These are phyloP conservation scores for Monosporascus cannonballus DNA, from an alignment of 2,329 filamentous ascomycete species.

Conservation along the genomic window DNA sequence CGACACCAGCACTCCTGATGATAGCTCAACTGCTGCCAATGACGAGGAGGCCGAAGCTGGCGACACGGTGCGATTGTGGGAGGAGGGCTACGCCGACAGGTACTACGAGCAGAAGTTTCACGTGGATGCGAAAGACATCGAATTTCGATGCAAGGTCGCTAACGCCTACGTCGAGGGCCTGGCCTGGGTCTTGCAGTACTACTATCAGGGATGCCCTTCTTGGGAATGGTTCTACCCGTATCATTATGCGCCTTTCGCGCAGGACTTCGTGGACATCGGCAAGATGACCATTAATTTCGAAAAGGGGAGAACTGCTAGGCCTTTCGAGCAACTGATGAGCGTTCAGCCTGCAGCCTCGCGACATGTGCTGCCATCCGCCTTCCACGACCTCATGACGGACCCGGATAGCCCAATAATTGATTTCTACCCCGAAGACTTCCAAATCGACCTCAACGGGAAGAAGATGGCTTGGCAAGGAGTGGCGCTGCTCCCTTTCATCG, in stretches of 20 bases:
- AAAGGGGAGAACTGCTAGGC: slow-evolving; percentile 78
- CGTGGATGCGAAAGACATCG: slow-evolving; percentile 71
- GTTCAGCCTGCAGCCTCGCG: slow-evolving; percentile 90
- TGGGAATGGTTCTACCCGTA: slow-evolving; percentile 99
- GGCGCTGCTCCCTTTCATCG: slow-evolving; percentile 89
- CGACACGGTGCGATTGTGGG: slow-evolving; percentile 88
- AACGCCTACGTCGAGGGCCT: slow-evolving; percentile 91
- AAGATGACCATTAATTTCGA: slow-evolving; percentile 77
- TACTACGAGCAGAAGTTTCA: slow-evolving; percentile 98
- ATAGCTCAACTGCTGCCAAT: slow-evolving; percentile 44
- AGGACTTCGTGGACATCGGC: slow-evolving; percentile 80
- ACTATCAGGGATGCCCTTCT: slow-evolving; percentile 95
- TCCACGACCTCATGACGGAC: slow-evolving; percentile 86
- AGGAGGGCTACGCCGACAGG: slow-evolving; percentile 87
- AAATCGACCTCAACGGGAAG: slow-evolving; percentile 91
- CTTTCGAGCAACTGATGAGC: slow-evolving; percentile 97
- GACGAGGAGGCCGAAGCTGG: slow-evolving; percentile 54
- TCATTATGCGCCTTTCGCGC: slow-evolving; percentile 95
- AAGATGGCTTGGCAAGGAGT: slow-evolving; percentile 99
- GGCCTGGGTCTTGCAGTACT: slow-evolving; percentile 92
- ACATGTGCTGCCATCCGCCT: slow-evolving; percentile 81
- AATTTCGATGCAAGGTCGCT: slow-evolving; percentile 84
- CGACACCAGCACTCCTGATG: slow-evolving; percentile 51
- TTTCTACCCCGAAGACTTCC: slow-evolving; percentile 94
- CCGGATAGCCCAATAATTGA: slow-evolving; percentile 89